Conservation (phyloP, 1,139 yeast genomes). For the Candida albicans region DNA sequence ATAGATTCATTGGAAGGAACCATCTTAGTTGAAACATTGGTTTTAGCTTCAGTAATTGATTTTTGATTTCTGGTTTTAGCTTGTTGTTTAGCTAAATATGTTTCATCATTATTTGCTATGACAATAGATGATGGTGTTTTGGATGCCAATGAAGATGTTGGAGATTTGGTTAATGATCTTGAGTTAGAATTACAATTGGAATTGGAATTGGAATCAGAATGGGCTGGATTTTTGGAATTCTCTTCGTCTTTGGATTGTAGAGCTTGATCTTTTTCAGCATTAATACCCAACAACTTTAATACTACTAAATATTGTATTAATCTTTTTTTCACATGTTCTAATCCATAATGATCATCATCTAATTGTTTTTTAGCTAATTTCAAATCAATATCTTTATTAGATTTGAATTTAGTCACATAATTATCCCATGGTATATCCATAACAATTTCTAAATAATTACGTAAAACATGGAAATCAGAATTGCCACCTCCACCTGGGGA, state of each 20-base stretch:
- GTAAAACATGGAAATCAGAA: conserved; percentile 71
- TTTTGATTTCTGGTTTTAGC: conserved; percentile 28
- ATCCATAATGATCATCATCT: conserved; percentile 82
- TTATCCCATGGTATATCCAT: conserved; percentile 67
- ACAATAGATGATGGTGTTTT: conserved; percentile 25
- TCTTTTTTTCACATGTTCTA: conserved; percentile 77
- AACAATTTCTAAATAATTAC: conserved; percentile 70
- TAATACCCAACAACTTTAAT: conserved; percentile 56
- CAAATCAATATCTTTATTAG: conserved; percentile 52
- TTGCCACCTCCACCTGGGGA: conserved; percentile 45
- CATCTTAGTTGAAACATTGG: background rate
- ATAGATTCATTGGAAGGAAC: conserved; percentile 18
- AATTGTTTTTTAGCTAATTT: conserved; percentile 57
- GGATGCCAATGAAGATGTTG: conserved; percentile 14
- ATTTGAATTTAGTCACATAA: conserved; percentile 36
- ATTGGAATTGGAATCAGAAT: no score
- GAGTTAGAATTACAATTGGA: conserved; percentile 1
- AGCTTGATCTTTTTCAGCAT: conserved; percentile 27
- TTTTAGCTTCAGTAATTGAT: conserved; percentile 17
- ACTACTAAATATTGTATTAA: conserved; percentile 82
- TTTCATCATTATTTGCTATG: conserved; percentile 41
- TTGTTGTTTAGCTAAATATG: conserved; percentile 26
- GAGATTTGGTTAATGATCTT: background rate
- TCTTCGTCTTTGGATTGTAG: background rate
- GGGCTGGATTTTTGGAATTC: background rate